Percentiles rank a stretch among this genome's conserved stretches.
Evolutionary conservation across 495 filamentous ascomycete genomes (phyloP).

Genomic region (Daldinia loculata): DNA sequence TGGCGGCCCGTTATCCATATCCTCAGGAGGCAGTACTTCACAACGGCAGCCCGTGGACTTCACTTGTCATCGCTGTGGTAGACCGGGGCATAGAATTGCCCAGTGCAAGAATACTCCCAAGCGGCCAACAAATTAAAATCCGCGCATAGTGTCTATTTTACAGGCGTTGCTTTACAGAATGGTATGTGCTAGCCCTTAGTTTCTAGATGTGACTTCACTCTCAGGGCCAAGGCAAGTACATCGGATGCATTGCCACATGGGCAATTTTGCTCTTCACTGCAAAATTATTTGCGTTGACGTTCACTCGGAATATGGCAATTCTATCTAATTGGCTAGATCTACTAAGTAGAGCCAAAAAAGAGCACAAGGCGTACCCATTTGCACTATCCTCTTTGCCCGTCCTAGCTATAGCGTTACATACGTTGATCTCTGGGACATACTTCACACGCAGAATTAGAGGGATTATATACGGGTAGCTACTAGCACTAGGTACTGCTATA

Average conservation of each 20-base stretch:
- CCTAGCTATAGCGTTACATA: not conserved
- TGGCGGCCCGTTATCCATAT: conserved; percentile 46
- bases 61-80: conserved; percentile 44
- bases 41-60: conserved; percentile 26
- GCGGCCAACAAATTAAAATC: conserved; percentile 35
- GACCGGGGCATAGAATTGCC: conserved; percentile 42
- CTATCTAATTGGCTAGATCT: conserved; percentile 2
- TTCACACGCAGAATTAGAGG: not conserved
- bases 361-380: not conserved
- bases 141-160: conserved; percentile 6
- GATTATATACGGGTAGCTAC: conserved; percentile 7
- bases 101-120: conserved; percentile 38
- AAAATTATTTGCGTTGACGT: not conserved
- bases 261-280: conserved; percentile 4
- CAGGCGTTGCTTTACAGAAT: conserved; percentile 9
- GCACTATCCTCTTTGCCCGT: not conserved
- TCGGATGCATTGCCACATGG: conserved; percentile 8
- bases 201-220: conserved; percentile 10
- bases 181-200: conserved; percentile 23
- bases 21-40: conserved; percentile 39
- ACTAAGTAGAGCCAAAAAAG: not conserved
- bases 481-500: conserved; percentile 6
- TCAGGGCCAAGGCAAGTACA: conserved; percentile 13
- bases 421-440: conserved; percentile 3
- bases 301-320: conserved; percentile 4